phyloP scores from a whole-genome alignment of 2,329 filamentous ascomycete species.

The Elsinoe fawcettii region DNA sequence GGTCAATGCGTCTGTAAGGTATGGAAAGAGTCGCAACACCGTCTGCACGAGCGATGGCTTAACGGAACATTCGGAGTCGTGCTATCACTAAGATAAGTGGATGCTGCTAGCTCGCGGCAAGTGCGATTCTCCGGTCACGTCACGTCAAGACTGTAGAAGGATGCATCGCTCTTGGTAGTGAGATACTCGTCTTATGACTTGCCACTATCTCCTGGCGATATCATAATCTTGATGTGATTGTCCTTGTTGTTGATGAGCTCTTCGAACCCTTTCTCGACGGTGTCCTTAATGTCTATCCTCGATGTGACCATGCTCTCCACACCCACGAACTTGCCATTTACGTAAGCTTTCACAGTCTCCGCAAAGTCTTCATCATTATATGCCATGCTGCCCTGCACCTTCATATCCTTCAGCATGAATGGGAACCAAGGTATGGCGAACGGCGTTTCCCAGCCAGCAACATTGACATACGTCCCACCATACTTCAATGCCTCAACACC shows the following conservation, averaged over 20 bases:
- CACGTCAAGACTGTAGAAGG: no score
- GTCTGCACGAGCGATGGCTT: no score
- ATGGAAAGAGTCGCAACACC: no score
- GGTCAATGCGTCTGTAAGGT: no score
- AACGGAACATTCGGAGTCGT: no score
- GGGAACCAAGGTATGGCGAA: conserved; percentile 13
- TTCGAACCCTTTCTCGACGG: conserved; percentile 4
- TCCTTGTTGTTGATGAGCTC: conserved; percentile 42
- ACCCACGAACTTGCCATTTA: conserved; percentile 13
- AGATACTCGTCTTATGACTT: neutral
- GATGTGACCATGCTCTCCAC: conserved; percentile 4
- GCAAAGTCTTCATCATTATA: conserved; percentile 20
- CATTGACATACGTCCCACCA: conserved; percentile 21
- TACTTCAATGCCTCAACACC: conserved; percentile 20
- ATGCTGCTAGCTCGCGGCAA: no score
- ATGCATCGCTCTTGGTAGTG: no score
- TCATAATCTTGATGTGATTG: conserved; percentile 52
- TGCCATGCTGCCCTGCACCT: conserved; percentile 18
- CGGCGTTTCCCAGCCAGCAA: conserved; percentile 19
- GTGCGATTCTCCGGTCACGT: no score
- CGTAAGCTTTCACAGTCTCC: conserved; percentile 13
- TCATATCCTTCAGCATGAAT: conserved; percentile 21
- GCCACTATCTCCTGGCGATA: conserved; percentile 24
- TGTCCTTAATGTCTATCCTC: neutral
- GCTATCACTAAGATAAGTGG: no score